These are phyloP conservation scores for Royoungia palumana DNA, from an alignment of 768 basidiomycete genomes.

Conservation along the genomic window DNA sequence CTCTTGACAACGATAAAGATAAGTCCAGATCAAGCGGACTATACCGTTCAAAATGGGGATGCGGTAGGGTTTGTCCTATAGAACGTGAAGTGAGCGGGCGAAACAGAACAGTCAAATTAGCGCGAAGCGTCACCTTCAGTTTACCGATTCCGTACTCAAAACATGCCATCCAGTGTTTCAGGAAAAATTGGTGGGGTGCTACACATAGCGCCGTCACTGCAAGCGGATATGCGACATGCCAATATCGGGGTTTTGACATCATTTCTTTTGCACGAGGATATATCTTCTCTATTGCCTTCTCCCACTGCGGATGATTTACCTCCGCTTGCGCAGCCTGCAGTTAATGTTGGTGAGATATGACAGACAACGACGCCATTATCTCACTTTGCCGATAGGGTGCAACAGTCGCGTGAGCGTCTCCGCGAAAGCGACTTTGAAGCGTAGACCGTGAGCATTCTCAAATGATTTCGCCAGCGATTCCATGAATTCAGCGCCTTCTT, in stretches of 20 bases:
- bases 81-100: not conserved
- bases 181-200: conserved; percentile 79
- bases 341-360: not conserved
- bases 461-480: conserved; percentile 81
- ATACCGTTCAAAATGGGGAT: conserved; percentile 76
- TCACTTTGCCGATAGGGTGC: conserved; percentile 86
- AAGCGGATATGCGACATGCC: conserved; percentile 82
- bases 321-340: conserved; percentile 87
- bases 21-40: conserved; percentile 86
- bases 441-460: conserved; percentile 76
- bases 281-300: conserved; percentile 82
- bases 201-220: conserved; percentile 83
- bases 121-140: conserved; percentile 59
- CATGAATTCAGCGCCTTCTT: conserved; percentile 90
- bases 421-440: conserved; percentile 81
- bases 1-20: conserved; percentile 91
- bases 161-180: conserved; percentile 74
- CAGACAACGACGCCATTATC: not conserved
- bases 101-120: not conserved
- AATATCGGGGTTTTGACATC: conserved; percentile 87
- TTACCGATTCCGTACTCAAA: conserved; percentile 73
- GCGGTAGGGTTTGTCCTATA: conserved; percentile 75
- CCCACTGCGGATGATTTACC: conserved; percentile 94
- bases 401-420: conserved; percentile 74
- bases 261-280: conserved; percentile 80